Conservation (phyloP, 306 rosid genomes). For the Oxytropis ochrocephala region DNA sequence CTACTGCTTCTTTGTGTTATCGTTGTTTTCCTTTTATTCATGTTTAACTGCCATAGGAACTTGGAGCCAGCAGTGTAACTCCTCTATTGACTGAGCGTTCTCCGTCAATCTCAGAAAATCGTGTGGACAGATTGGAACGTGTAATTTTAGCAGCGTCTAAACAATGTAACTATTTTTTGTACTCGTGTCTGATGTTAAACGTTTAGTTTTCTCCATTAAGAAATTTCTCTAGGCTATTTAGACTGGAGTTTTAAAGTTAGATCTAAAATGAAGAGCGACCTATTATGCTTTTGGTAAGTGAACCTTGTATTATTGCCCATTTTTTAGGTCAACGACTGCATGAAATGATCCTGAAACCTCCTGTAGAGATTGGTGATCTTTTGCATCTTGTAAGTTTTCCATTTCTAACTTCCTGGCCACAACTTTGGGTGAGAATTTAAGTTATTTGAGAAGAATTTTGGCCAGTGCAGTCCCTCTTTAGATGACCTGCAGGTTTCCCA, state of each 20-base stretch:
- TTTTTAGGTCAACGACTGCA: slow-evolving; percentile 78
- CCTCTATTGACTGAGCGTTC: slow-evolving; percentile 89
- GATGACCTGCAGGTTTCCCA: too few species aligned
- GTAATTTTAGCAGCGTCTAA: slow-evolving; percentile 87
- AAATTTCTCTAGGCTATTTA: slow-evolving; percentile 9
- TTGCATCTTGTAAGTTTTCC: slow-evolving; percentile 57
- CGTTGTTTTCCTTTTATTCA: slow-evolving; percentile 8
- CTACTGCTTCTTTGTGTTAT: not conserved
- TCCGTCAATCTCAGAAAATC: slow-evolving; percentile 63
- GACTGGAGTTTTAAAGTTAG: not conserved
- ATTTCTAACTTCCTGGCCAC: not conserved
- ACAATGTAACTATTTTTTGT: slow-evolving; percentile 49
- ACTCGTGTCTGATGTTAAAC: slow-evolving; percentile 3
- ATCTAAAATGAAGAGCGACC: not conserved
- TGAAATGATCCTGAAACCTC: slow-evolving; percentile 70
- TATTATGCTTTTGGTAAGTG: not conserved
- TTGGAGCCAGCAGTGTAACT: slow-evolving; percentile 84
- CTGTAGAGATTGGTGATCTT: slow-evolving; percentile 42
- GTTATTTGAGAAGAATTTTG: slow-evolving; percentile 1
- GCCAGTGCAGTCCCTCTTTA: too few species aligned
- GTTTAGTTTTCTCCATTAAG: not conserved
- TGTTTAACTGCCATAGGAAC: slow-evolving; percentile 52
- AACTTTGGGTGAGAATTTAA: not conserved
- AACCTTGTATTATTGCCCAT: slow-evolving; percentile 3
- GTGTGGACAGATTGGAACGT: slow-evolving; percentile 73